A percentile compares a stretch with the other conserved stretches of the same genome.
These are phyloP conservation scores for Solanum stenotomum DNA, from an alignment of 257 asterid species.

Conservation along the genomic window DNA sequence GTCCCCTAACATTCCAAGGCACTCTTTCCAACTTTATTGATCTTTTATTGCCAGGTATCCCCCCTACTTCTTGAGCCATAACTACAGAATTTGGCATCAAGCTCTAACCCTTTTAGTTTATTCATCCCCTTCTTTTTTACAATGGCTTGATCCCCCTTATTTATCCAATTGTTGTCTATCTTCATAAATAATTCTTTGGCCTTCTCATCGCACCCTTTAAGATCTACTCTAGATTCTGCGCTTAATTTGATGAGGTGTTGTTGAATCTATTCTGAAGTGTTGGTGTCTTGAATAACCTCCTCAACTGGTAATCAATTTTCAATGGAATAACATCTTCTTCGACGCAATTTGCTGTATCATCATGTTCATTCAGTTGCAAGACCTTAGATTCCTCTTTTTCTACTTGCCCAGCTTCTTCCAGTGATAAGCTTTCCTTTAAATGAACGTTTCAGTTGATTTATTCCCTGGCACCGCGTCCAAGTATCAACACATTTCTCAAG, in stretches of 20 bases:
- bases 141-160: background rate
- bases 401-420: background rate
- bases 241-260: background rate
- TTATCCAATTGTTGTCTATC: background rate
- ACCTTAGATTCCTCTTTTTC: background rate
- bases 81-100: background rate
- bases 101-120: background rate
- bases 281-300: background rate
- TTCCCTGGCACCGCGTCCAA: background rate
- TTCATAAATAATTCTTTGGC: background rate
- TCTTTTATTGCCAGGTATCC: background rate
- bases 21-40: background rate
- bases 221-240: background rate
- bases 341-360: background rate
- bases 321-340: background rate
- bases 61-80: background rate
- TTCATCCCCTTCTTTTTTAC: background rate
- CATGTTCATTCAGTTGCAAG: background rate
- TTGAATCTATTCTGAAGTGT: background rate
- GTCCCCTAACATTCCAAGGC: background rate
- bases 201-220: background rate
- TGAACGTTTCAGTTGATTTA: background rate
- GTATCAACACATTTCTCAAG: background rate
- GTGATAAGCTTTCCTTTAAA: background rate
- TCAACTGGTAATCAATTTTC: background rate